phyloP scores from a whole-genome alignment of 1,284 basidiomycete species.

The Cystobasidium sp. region DNA sequence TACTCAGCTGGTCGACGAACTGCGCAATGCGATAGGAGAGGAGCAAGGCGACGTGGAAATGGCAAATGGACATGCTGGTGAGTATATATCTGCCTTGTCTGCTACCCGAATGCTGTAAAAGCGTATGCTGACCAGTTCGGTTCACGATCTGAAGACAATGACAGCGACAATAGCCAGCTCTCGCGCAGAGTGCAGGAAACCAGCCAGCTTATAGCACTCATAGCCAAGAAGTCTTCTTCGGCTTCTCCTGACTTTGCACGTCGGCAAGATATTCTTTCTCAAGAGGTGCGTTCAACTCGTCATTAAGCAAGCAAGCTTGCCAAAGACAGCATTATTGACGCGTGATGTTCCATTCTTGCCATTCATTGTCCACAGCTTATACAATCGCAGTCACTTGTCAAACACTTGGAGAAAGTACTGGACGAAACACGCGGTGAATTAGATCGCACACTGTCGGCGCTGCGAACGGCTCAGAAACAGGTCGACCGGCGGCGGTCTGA shows the following conservation, averaged over 20 bases:
- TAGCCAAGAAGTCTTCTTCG: slow-evolving; percentile 11
- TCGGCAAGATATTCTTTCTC: slow-evolving; percentile 1
- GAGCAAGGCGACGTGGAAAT: slow-evolving; percentile 13
- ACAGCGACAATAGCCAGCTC: slow-evolving; percentile 1
- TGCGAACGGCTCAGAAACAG: slow-evolving; percentile 51
- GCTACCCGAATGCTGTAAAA: neutral
- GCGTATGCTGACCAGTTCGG: neutral
- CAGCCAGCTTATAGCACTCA: slow-evolving; percentile 12
- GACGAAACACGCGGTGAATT: slow-evolving; percentile 49
- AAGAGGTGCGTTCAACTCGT: slow-evolving; percentile 1
- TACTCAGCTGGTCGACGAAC: slow-evolving; percentile 27
- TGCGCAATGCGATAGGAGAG: slow-evolving; percentile 9
- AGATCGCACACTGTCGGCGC: slow-evolving; percentile 47
- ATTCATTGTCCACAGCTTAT: slow-evolving; percentile 30
- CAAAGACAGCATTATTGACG: neutral
- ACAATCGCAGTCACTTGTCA: slow-evolving; percentile 46
- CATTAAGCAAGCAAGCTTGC: neutral
- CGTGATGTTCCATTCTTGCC: neutral
- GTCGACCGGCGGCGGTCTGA: slow-evolving; percentile 50
- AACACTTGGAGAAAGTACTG: slow-evolving; percentile 47
- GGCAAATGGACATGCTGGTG: slow-evolving; percentile 32
- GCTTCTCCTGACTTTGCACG: slow-evolving; percentile 2
- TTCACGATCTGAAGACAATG: slow-evolving; percentile 12
- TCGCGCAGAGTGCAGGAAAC: slow-evolving; percentile 20
- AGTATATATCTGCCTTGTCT: neutral